Evolutionary conservation across 768 basidiomycete species (phyloP), one percentile per base, ranked within the genome.

Genomic region (Termitomyces sp.): DNA sequence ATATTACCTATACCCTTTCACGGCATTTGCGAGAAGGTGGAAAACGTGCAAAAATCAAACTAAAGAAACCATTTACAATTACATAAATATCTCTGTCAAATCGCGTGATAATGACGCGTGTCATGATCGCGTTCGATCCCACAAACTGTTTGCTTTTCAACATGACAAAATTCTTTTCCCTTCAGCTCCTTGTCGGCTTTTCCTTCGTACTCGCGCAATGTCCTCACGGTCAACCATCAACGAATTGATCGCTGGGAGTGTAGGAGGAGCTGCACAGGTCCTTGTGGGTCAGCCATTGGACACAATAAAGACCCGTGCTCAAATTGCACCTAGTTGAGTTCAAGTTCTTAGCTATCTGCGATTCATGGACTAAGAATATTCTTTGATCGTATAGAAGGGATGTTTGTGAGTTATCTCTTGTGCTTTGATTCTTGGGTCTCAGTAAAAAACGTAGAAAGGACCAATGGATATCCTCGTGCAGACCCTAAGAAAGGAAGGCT

Each of bases 181-280:
- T 4, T 36, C 33, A 45, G 22, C 26, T 32, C 26, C 20, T 55
- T 22, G 6, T 27, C 18, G 27, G 9, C 44, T 39, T 20, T 24
- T 49, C 22, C 13, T 37, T 59, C 9, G 3, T 45, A 27, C 14
- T 9, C 8, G 16, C 50, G 20, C 24, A 22, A 65, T 65, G 55
- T 53, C 49, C 37, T 63, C 77, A 10, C 71, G 82, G n/a, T 74
- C 81, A 45, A 91, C 89, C 0, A 67, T 88, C 39, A 92, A 93
- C 64, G 91, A 93, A 67, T 83, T 98, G 30, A 71, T 95, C 24
- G 89, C 95, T 0, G 95, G 95, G 5, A 92, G 90, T 69, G 82
- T 93, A 7, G 95, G 86, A 33, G 96, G 96, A n/a, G 94, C 94
- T 2, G 88, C 92, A 0, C 96, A 98, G 66, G 95, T 98, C 13